Percentiles rank a stretch among this genome's conserved stretches.
Evolutionary conservation across 2,329 filamentous ascomycete genomes (phyloP).

Genomic region (Colletotrichum theobromicola): DNA sequence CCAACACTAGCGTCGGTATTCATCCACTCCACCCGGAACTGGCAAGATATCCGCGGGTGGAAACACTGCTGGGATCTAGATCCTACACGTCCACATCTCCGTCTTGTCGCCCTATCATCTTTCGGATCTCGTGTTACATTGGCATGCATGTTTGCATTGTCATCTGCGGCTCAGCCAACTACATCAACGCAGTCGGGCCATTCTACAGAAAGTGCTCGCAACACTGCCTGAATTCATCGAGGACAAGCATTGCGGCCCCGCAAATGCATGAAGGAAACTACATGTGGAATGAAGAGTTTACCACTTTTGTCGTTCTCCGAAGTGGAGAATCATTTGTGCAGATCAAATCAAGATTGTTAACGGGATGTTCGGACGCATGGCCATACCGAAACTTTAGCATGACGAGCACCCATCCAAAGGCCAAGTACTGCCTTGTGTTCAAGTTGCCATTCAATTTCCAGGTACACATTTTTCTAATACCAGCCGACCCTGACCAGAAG

Average conservation of each 20-base stretch:
- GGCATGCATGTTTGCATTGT: not conserved
- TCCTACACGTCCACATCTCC: not conserved
- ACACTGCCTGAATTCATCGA: not conserved
- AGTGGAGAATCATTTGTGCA: not conserved
- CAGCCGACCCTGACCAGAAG: too few species aligned
- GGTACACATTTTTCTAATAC: too few species aligned
- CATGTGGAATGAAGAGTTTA: not conserved
- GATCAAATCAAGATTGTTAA: not conserved
- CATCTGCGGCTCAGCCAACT: not conserved
- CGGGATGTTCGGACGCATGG: not conserved
- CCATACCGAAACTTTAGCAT: too few species aligned
- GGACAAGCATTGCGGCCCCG: not conserved
- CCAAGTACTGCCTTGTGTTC: too few species aligned
- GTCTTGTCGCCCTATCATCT: not conserved
- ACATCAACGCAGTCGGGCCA: not conserved
- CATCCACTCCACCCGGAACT: not conserved
- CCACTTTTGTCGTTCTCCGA: not conserved
- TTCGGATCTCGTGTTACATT: not conserved
- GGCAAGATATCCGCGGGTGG: not conserved
- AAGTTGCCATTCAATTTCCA: too few species aligned
- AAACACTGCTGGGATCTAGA: not conserved
- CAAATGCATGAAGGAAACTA: not conserved
- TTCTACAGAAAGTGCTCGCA: not conserved
- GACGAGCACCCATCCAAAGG: too few species aligned
- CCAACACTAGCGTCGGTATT: not conserved